Base-by-base conservation (phyloP, 306 rosid genomes). In the Dryas octopetala region DNA sequence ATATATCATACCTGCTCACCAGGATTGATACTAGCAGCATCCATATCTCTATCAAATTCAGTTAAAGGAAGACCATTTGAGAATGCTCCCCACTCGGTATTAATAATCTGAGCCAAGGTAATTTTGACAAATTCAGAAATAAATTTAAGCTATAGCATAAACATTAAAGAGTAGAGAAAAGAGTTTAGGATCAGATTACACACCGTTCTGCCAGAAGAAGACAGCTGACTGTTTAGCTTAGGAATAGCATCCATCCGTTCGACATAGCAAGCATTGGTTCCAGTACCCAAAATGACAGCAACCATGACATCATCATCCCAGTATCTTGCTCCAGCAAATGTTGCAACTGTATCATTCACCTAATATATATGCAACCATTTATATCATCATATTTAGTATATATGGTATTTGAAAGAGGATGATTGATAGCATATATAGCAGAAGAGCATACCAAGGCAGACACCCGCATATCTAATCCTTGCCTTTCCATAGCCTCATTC, bases 221-320 rank as follows among this genome's bases (percentile, higher is more conserved):
- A 85, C 64, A 8, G 81, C 32, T 79, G 86, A 15, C 87, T 87
- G 17, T 84, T 78, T 65, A 90, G 83, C 75, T 94, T 94, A 26
- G 96, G 93, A 81, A 91, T 90, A 76, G 86, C 85, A 80, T 83
- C 80, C 13, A 66, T 81, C 66, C 86, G 86, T 70, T 94, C 98
- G 13, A 91, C 87, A 62, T 94, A 94, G 81, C 98, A 91, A 75
- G 98, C 98, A 61, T 91, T 94, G 63, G 97, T 94, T 86, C 98
- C 98, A 0, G 98, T 94, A 28, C 98, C 98, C 86, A 94, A 86
- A 87, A 94, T 91, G 51, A 90, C 93, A 66, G 98, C 98, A 79
- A 87, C 95, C 85, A 81, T 73, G 46, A 90, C 97, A 82, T 94
- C 96, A 59, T 87, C 81, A 44, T 94, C 98, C 81, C 87, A 94